Base-by-base conservation (phyloP, 192 early-diverging fungal genomes). In the Paraglomus brasilianum region DNA sequence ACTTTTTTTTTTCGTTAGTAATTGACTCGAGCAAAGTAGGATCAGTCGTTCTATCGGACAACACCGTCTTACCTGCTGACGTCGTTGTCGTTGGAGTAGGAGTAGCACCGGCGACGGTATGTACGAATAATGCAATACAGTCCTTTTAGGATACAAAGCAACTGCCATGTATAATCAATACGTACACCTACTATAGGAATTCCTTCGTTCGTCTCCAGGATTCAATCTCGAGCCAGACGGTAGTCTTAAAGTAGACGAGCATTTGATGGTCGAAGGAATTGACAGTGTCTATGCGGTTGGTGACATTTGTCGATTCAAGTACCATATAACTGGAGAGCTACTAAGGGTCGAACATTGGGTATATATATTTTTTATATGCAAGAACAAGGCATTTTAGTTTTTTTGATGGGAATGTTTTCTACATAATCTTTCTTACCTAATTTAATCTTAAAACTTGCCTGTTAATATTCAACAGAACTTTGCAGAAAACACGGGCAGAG, bases 331-430 rank as follows among this genome's bases (percentile, higher is more conserved):
- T 45, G 80, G 77, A 11, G 68, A 81, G 53, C 56, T 48, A 24
- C 56, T 80, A 14, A 75, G 86, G 19, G 72, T 87, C 46, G 86
- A 87, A 56, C 86, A 87, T 74, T 87, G 82, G 81, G 77, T 66
- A 66, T 14, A n/a, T n/a, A n/a, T n/a, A n/a, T n/a, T n/a, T n/a
- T n/a, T n/a, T n/a, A n/a, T n/a, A n/a, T n/a, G n/a, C n/a, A n/a
- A n/a, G n/a, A n/a, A n/a, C n/a, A n/a, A n/a, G n/a, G n/a, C n/a
- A n/a, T n/a, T n/a, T n/a, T n/a, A n/a, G n/a, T n/a, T n/a, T n/a
- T n/a, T n/a, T n/a, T n/a, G n/a, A n/a, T n/a, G n/a, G n/a, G n/a
- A n/a, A n/a, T n/a, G n/a, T n/a, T n/a, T n/a, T n/a, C n/a, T n/a
- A n/a, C n/a, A n/a, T n/a, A n/a, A n/a, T n/a, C n/a, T n/a, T n/a